Percentiles rank a stretch among this genome's conserved stretches.
Conservation (phyloP, 768 basidiomycete species). For the Kwoniella europaea region DNA sequence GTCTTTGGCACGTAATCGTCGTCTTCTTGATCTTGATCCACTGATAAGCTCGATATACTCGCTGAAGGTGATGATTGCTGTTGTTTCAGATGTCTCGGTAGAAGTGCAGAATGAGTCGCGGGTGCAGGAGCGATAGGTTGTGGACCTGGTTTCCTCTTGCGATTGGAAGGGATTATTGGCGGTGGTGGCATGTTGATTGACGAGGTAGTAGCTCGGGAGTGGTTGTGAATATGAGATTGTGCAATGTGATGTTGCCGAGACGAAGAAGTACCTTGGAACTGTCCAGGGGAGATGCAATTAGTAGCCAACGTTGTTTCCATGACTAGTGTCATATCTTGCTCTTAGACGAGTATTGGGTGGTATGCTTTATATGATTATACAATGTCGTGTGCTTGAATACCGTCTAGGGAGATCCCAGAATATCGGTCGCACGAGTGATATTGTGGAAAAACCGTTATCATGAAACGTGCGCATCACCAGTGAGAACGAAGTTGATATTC, state of each 20-base stretch:
- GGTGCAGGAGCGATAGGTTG: conserved; percentile 15
- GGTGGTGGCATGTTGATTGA: conserved; percentile 12
- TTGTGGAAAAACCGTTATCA: background rate
- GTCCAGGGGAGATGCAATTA: background rate
- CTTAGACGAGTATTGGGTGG: too few species aligned
- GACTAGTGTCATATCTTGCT: conserved; percentile 6
- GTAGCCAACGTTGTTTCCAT: background rate
- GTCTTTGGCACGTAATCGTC: conserved; percentile 18
- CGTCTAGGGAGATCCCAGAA: too few species aligned
- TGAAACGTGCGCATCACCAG: conserved; percentile 3
- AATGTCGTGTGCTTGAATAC: too few species aligned
- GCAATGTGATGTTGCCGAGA: background rate
- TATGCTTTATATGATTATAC: too few species aligned
- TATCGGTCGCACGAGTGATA: conserved; percentile 9
- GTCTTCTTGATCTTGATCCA: conserved; percentile 13
- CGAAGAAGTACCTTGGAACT: background rate
- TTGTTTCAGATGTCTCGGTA: background rate
- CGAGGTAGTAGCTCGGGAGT: background rate
- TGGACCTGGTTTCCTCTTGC: conserved; percentile 18
- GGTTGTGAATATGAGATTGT: background rate
- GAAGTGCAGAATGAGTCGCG: background rate
- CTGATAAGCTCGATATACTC: conserved; percentile 5
- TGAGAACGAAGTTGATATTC: too few species aligned
- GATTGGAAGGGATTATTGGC: conserved; percentile 6
- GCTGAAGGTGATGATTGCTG: conserved; percentile 15